Conservation (phyloP, 2,329 filamentous ascomycete species). For the Triangularia setosa region DNA sequence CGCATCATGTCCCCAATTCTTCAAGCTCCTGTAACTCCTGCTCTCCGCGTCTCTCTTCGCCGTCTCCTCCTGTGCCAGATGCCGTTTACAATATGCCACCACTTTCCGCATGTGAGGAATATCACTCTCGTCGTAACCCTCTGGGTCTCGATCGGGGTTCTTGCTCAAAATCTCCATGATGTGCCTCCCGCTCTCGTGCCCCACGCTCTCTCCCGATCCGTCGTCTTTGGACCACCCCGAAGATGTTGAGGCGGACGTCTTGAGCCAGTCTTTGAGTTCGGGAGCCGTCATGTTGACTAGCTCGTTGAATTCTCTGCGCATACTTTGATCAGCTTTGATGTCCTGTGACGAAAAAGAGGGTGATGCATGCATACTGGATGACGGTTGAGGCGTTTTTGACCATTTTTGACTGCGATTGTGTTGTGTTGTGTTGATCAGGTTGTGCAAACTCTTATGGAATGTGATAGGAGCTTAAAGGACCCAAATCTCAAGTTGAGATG, state of each 20-base stretch:
- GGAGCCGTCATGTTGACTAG: constrained; percentile 56
- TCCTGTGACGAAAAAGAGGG: not conserved
- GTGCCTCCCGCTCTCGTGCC: constrained; percentile 54
- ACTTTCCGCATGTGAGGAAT: constrained; percentile 29
- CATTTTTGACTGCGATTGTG: constrained; percentile 8
- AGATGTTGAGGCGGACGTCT: constrained; percentile 43
- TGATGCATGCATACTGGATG: constrained; percentile 1
- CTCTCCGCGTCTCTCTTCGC: constrained; percentile 42
- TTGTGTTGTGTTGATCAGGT: no score
- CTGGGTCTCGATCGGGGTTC: constrained; percentile 48
- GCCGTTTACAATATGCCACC: constrained; percentile 51
- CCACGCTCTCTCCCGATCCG: constrained; percentile 47
- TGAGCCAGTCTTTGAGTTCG: constrained; percentile 53
- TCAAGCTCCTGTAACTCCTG: constrained; percentile 46
- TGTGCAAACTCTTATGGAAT: no score
- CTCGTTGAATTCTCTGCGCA: constrained; percentile 55
- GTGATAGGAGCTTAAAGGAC: no score
- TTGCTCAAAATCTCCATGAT: constrained; percentile 55
- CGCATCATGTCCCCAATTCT: constrained; percentile 51
- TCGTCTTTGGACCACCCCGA: constrained; percentile 47
- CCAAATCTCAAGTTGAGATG: no score
- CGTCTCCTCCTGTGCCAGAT: constrained; percentile 55
- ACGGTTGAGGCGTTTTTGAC: constrained; percentile 10
- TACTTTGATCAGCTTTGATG: not conserved
- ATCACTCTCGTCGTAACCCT: constrained; percentile 43